Percentiles rank a stretch among this genome's conserved stretches.
Evolutionary conservation across 2,329 filamentous ascomycete species (phyloP).

Genomic region (Aspergillus luchuensis): DNA sequence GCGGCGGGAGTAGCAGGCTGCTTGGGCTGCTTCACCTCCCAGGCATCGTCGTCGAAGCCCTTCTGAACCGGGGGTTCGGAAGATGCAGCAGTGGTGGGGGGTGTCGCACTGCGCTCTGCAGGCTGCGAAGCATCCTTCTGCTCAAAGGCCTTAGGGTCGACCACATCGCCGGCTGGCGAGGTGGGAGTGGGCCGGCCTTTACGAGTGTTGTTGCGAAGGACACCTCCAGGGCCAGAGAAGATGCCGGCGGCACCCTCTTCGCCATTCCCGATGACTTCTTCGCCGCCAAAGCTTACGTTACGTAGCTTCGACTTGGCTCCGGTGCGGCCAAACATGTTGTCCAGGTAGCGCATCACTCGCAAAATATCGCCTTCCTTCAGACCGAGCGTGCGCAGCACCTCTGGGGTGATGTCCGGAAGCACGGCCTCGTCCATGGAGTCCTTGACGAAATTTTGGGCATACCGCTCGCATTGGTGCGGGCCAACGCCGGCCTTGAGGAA

Average conservation of each 20-base stretch:
- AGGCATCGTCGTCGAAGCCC: constrained; percentile 95
- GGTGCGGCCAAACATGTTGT: constrained; percentile 74
- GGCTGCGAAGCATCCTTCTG: constrained; percentile 57
- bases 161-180: constrained; percentile 80
- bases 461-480: constrained; percentile 90
- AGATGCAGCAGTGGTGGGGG: constrained; percentile 50
- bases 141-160: constrained; percentile 84
- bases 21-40: constrained; percentile 87
- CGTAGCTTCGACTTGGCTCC: constrained; percentile 57
- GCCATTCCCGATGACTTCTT: constrained; percentile 58
- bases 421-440: constrained; percentile 97
- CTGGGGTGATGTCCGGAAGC: constrained; percentile 82
- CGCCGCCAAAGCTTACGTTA: constrained; percentile 55
- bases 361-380: constrained; percentile 95
- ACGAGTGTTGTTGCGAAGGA: constrained; percentile 88
- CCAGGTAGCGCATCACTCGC: constrained; percentile 86
- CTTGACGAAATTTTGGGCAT: constrained; percentile 81
- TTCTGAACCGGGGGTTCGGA: constrained; percentile 53
- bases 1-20: constrained; percentile 47
- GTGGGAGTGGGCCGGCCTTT: constrained; percentile 86
- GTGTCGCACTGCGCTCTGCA: constrained; percentile 47
- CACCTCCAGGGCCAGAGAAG: constrained; percentile 91
- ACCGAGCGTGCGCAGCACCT: constrained; percentile 82
- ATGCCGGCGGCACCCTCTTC: constrained; percentile 68
- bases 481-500: constrained; percentile 91